phyloP scores from a whole-genome alignment of 2,329 filamentous ascomycete species.

The Claviceps sorghi region DNA sequence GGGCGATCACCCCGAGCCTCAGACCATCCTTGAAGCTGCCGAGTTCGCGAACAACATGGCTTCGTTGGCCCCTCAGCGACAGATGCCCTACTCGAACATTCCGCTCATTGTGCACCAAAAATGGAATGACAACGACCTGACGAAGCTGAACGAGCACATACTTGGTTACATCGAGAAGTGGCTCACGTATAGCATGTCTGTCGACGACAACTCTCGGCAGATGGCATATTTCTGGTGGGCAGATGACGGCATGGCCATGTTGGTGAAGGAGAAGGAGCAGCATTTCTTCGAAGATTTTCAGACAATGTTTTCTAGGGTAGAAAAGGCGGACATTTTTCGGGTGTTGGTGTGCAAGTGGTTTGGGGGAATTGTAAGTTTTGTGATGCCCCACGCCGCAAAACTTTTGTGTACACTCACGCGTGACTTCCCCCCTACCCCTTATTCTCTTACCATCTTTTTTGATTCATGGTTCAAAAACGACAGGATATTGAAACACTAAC shows the following conservation, averaged over 20 bases:
- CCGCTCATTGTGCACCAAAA: conserved; percentile 13
- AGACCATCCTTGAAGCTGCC: conserved; percentile 11
- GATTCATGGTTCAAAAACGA: neutral
- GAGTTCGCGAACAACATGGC: conserved; percentile 9
- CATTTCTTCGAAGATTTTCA: conserved; percentile 8
- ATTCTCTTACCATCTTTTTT: neutral
- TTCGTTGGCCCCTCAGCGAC: conserved; percentile 4
- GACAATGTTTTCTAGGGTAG: conserved; percentile 9
- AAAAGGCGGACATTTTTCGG: conserved; percentile 13
- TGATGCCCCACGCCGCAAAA: neutral
- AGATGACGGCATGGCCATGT: conserved; percentile 9
- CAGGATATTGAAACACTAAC: neutral
- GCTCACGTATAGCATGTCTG: conserved; percentile 7
- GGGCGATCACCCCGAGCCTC: conserved; percentile 5
- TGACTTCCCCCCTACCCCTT: neutral
- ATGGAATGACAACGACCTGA: conserved; percentile 7
- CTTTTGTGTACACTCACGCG: neutral
- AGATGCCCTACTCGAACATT: conserved; percentile 12
- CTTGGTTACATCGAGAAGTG: conserved; percentile 12
- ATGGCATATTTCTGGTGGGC: conserved; percentile 15
- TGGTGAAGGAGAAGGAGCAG: conserved; percentile 10
- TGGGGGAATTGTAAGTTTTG: conserved; percentile 12
- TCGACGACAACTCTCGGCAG: conserved; percentile 2
- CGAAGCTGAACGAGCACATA: conserved; percentile 8
- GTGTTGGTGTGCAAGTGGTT: conserved; percentile 11